Percentiles rank a stretch among this genome's conserved stretches.
phyloP scores from a whole-genome alignment of 768 basidiomycete species.

The Boletus insuetus region DNA sequence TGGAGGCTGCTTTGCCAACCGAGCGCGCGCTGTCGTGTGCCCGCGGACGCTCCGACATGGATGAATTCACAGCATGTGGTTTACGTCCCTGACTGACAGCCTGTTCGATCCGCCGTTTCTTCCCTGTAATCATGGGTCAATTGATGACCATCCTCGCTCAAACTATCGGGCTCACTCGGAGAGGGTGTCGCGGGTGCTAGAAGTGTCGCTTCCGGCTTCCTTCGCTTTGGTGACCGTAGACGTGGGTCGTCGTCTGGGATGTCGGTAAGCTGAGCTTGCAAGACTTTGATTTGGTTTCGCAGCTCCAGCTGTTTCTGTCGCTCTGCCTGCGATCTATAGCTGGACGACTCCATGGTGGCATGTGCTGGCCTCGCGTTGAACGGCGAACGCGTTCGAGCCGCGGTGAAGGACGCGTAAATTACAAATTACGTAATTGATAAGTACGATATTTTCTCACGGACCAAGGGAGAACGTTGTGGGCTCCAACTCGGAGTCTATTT shows the following conservation, averaged over 20 bases:
- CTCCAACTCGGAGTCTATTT: slow-evolving; percentile 11
- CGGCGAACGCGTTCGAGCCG: slow-evolving; percentile 22
- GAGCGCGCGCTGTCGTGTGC: slow-evolving; percentile 9
- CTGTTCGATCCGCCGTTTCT: slow-evolving; percentile 48
- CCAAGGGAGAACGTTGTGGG: background rate
- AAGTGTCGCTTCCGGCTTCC: slow-evolving; percentile 37
- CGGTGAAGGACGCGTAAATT: slow-evolving; percentile 15
- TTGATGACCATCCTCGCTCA: background rate
- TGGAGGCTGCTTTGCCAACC: background rate
- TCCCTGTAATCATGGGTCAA: slow-evolving; percentile 15
- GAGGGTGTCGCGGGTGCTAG: slow-evolving; percentile 58
- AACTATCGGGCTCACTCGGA: slow-evolving; percentile 49
- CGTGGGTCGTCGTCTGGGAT: slow-evolving; percentile 25
- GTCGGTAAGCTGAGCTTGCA: slow-evolving; percentile 54
- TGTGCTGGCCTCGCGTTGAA: slow-evolving; percentile 3
- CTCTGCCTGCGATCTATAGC: slow-evolving; percentile 39
- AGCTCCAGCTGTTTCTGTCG: slow-evolving; percentile 47
- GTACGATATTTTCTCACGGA: slow-evolving; percentile 12
- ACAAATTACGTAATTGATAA: slow-evolving; percentile 19
- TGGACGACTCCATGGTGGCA: slow-evolving; percentile 53
- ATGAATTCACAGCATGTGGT: slow-evolving; percentile 4
- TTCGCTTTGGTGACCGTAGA: slow-evolving; percentile 48
- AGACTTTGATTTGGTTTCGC: slow-evolving; percentile 48
- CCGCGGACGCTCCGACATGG: slow-evolving; percentile 15
- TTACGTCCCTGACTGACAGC: slow-evolving; percentile 20